Evolutionary conservation across 2,329 filamentous ascomycete species (phyloP), one percentile per base, ranked within the genome.

Genomic region (Eutypa lata): DNA sequence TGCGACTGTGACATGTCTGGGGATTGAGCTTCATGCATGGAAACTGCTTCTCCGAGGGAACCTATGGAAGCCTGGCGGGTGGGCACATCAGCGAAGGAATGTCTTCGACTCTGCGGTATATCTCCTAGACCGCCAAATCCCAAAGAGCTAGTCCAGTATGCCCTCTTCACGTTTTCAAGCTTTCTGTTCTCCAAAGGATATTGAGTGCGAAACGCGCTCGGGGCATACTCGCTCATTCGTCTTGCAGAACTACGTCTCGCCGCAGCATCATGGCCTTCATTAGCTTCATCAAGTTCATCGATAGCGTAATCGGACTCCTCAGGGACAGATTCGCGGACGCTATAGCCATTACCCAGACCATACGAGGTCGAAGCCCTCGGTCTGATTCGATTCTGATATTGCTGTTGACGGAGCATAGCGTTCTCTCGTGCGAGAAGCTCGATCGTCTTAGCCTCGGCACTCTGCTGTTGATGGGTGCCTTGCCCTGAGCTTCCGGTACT

Each of bases 1-100:
- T 77, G 73, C 4, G 68, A 58, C 24, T 72, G 68, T 52, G 75
- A 69, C 31, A 66, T 65, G 13, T 83, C 79, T 18, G 74, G 70
- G 16, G 70, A 65, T 2, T 70, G 69, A 10, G 70, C 66, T 18
- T 84, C 81, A 21, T 82, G 71, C 10, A 74, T 62, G 3, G 75
- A 68, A 38, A 73, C 69, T 47, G 75, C 68, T 60, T 86, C 83
- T 47, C 76, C 76, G 49, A 83, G 72, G 26, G 83, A 86, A 61
- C 81, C 80, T 57, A 87, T 81, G 2, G 84, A 87, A 2, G 77
- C 80, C 59, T 87, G 84, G 14, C 84, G 78, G 24, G 82, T 84
- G 26, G 81, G 83, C 63, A 87, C 78, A 61, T 86, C 86, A 49
- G 84, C 90, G 65, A 94, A 90, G 1, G 90, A 93, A 69, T 93